Evolutionary conservation across 176 grass and related monocot genomes (phyloP).

Genomic region (Oryza australiensis): DNA sequence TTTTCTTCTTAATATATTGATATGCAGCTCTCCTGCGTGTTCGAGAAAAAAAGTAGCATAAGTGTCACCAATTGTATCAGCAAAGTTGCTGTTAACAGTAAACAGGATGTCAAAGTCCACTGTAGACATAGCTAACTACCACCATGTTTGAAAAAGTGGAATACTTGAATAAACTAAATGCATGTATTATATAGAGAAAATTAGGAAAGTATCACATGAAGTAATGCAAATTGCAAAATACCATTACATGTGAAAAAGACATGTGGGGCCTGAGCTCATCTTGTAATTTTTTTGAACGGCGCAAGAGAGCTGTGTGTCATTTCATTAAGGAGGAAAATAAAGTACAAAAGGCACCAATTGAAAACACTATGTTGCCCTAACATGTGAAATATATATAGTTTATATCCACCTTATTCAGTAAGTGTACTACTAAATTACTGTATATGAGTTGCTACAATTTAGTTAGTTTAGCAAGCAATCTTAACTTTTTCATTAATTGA

Average conservation of each 20-base stretch:
- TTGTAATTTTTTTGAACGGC: no score
- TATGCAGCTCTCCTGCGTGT: no score
- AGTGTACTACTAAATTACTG: background rate
- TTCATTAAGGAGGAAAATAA: no score
- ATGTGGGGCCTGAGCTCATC: background rate
- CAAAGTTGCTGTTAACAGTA: background rate
- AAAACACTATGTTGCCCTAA: background rate
- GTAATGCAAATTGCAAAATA: no score
- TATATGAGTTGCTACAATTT: no score
- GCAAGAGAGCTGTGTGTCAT: no score
- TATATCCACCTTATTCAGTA: background rate
- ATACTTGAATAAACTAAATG: background rate
- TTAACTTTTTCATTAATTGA: background rate
- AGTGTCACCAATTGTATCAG: background rate
- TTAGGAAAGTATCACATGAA: no score
- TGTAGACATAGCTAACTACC: background rate
- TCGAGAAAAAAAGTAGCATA: no score
- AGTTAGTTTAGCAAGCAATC: background rate
- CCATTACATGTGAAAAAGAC: no score
- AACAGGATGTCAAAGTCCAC: conserved; percentile 23
- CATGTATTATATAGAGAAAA: background rate
- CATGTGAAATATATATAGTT: background rate
- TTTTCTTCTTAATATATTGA: no score
- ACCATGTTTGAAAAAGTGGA: background rate
- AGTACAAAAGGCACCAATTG: no score